Evolutionary conservation across 2,329 filamentous ascomycete species (phyloP), one percentile per base, ranked within the genome.

Genomic region (Blumeriella jaapii): DNA sequence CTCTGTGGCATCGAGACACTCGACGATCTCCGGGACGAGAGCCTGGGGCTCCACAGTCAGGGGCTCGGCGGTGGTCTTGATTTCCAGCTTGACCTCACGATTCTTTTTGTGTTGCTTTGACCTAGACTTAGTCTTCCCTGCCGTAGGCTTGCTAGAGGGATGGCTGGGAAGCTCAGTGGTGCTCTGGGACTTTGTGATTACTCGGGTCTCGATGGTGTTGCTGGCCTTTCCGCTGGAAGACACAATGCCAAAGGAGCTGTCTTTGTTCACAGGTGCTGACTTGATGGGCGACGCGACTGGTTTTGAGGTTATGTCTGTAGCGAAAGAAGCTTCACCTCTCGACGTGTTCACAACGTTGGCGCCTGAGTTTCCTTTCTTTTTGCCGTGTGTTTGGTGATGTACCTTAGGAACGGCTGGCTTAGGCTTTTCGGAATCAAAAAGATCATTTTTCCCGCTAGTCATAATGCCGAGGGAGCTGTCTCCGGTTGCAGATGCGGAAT

Each of bases 301-400:
- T 13, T 38, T 31, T 10, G 32, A 36, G 7, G 29, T 27, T 5
- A 28, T 13, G 18, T 44, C 38, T 2, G 35, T 39, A 6, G 11
- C 19, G 12, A 36, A 25, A 9, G 38, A 40, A 15, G 25, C 20
- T 29, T 40, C 34, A 5, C 16, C 30, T 16, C 32, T 40, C 3
- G 22, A 31, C 2, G 25, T 14, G 8, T 15, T 11, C 20, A n/a
- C 12, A 11, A 10, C n/a, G 14, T 25, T 8, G 27, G 19, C 12
- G 16, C 10, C 8, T 15, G 14, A 9, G 15, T 13, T 8, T 17
- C 27, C 12, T 35, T 15, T 6, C 15, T 29, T 16, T 12, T 13
- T 20, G 5, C 8, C 26, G 25, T 7, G 10, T 28, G 25, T 12
- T 28, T 6, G 6, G 10, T n/a, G 8, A n/a, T 28, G n/a, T 14